phyloP scores from a whole-genome alignment of 202 grass and related monocot species.

The Setaria viridis region DNA sequence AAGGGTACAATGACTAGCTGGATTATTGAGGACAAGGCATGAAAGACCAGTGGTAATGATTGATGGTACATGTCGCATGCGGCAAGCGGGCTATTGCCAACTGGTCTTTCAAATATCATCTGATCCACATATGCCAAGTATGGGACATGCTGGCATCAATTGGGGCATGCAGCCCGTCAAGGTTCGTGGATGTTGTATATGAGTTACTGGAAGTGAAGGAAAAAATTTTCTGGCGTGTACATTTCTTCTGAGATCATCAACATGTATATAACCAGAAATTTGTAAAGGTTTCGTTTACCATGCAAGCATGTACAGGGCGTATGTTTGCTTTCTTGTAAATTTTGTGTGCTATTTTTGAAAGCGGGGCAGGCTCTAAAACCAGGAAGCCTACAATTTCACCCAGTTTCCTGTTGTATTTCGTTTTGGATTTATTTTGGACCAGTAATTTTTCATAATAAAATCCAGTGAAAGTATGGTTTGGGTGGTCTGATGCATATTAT shows the following conservation, averaged over 20 bases:
- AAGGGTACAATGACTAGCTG: neutral
- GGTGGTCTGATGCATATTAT: too few relatives aligned
- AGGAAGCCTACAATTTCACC: neutral
- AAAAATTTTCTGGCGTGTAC: neutral
- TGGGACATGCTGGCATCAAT: neutral
- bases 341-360: neutral
- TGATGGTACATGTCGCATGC: neutral
- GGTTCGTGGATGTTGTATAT: slow-evolving; percentile 1
- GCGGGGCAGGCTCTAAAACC: neutral
- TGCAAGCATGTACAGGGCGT: neutral
- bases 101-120: slow-evolving; percentile 2
- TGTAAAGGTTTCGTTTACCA: neutral
- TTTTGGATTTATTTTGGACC: too few relatives aligned
- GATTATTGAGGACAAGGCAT: neutral
- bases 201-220: neutral
- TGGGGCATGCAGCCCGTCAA: neutral
- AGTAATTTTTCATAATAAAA: too few relatives aligned
- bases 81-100: neutral
- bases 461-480: too few relatives aligned
- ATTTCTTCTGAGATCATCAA: neutral
- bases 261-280: neutral
- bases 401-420: neutral
- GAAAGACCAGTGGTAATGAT: neutral
- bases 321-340: neutral
- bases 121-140: neutral